Conservation (phyloP, 2,329 filamentous ascomycete genomes). For the Graphilbum sp. region DNA sequence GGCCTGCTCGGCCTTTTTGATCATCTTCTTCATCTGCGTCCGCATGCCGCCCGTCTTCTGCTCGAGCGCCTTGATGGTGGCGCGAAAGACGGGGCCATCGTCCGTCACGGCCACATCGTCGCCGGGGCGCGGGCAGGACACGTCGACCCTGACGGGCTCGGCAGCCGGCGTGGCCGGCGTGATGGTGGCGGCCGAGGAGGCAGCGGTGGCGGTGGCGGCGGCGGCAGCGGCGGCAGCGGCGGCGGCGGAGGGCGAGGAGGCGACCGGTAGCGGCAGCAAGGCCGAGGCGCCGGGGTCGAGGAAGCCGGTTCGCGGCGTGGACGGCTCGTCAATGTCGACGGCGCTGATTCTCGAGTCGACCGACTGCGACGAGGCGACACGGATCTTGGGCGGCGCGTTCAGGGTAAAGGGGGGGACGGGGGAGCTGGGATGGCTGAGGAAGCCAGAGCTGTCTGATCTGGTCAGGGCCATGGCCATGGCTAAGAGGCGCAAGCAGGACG, state of each 20-base stretch:
- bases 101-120: conserved; percentile 77
- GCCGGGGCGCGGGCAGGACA: conserved; percentile 68
- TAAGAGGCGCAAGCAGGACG: conserved; percentile 5
- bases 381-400: conserved; percentile 55
- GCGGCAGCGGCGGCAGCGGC: too few species aligned
- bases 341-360: conserved; percentile 69
- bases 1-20: conserved; percentile 86
- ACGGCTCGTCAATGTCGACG: conserved; percentile 46
- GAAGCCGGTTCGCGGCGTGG: conserved; percentile 26
- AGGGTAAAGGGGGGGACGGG: conserved; percentile 60
- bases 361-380: conserved; percentile 76
- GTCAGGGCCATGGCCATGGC: neutral
- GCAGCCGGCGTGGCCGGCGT: conserved; percentile 14
- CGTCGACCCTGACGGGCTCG: conserved; percentile 62
- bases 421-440: conserved; percentile 42
- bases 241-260: too few species aligned
- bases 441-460: conserved; percentile 23
- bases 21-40: conserved; percentile 83
- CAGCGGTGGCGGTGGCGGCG: too few species aligned
- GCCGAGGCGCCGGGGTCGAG: conserved; percentile 4
- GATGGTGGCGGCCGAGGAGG: conserved; percentile 18
- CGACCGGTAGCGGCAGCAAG: too few species aligned
- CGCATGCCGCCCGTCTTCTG: conserved; percentile 95
- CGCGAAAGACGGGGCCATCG: conserved; percentile 88
- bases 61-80: conserved; percentile 90